These are phyloP conservation scores for Mucor circinelloides DNA, from an alignment of 371 early-diverging fungal genomes.

Conservation along the genomic window DNA sequence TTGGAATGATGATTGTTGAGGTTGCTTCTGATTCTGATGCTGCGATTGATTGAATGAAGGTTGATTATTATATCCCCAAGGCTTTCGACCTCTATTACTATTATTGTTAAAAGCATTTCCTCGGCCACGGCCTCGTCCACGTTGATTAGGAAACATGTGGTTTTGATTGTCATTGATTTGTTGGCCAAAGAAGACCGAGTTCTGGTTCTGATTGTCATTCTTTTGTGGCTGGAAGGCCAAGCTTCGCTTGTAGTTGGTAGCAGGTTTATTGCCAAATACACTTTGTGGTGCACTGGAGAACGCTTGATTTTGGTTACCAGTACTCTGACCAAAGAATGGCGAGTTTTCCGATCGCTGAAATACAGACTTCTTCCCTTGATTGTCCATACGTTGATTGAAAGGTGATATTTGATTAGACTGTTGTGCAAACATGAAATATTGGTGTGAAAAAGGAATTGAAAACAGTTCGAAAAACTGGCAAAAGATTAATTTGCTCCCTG, in stretches of 20 bases:
- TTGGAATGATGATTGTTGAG: background rate
- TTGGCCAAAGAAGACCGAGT: background rate
- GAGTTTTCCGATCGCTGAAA: background rate
- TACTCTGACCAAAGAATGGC: background rate
- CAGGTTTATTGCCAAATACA: background rate
- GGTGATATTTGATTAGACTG: background rate
- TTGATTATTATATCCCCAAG: background rate
- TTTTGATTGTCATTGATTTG: background rate
- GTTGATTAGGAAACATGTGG: background rate
- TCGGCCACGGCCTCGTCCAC: background rate
- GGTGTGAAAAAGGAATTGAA: background rate
- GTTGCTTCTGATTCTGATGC: background rate
- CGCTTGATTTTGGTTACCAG: background rate
- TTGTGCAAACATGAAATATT: background rate
- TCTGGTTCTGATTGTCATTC: background rate
- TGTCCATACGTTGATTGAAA: background rate
- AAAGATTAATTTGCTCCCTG: background rate
- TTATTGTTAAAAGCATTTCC: background rate
- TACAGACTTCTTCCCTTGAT: background rate
- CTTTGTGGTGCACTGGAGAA: background rate
- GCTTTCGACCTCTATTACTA: background rate
- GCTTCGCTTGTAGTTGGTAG: background rate
- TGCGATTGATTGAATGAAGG: background rate
- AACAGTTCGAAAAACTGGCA: background rate
- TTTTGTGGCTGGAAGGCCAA: background rate